phyloP scores from a whole-genome alignment of 768 basidiomycete species.

The Hebeloma cylindrosporum region DNA sequence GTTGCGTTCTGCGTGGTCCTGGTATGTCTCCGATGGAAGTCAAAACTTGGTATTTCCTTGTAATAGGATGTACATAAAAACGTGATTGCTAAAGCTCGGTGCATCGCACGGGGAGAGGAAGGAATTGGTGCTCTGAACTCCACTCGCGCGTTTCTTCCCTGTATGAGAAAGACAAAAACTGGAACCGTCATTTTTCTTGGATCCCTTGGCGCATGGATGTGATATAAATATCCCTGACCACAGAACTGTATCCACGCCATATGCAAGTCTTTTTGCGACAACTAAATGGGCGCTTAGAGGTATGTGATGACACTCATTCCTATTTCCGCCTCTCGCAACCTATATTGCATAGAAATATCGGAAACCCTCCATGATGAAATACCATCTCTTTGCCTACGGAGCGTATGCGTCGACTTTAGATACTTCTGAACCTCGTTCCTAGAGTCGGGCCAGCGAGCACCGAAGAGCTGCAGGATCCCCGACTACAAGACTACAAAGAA shows the following conservation, averaged over 20 bases:
- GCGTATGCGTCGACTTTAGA: conserved; percentile 38
- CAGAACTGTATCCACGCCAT: conserved; percentile 31
- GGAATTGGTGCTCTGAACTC: conserved; percentile 46
- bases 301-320: conserved; percentile 7
- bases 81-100: no score
- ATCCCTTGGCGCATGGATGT: conserved; percentile 43
- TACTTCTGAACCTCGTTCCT: conserved; percentile 41
- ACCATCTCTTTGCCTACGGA: conserved; percentile 37
- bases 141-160: conserved; percentile 46
- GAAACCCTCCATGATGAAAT: conserved; percentile 36
- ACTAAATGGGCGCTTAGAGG: conserved; percentile 42
- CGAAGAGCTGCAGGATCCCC: conserved; percentile 30
- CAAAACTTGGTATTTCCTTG: no score
- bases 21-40: no score
- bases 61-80: no score
- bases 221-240: conserved; percentile 12
- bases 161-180: conserved; percentile 41
- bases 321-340: not conserved
- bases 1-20: no score
- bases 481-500: conserved; percentile 38
- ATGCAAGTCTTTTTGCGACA: conserved; percentile 36
- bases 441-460: conserved; percentile 24
- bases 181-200: conserved; percentile 47
- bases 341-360: conserved; percentile 26
- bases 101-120: no score